phyloP scores from a whole-genome alignment of 805 yeast genomes.

The Clavispora santaluciae region DNA sequence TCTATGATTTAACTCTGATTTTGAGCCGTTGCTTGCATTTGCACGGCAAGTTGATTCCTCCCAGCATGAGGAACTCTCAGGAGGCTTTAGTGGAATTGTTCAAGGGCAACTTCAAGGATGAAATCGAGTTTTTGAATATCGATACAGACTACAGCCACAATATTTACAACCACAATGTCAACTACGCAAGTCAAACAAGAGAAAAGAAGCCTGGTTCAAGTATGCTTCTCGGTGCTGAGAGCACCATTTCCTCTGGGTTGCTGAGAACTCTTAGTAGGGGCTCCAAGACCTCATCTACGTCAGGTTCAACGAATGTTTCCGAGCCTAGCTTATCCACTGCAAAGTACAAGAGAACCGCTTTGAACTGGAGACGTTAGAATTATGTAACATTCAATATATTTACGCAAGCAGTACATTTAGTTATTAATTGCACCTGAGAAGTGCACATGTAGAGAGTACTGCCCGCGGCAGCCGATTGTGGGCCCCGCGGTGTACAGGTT shows the following conservation, averaged over 20 bases:
- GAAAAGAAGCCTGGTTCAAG: conserved; percentile 4
- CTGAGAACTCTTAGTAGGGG: conserved; percentile 18
- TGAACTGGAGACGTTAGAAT: conserved; percentile 30
- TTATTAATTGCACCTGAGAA: too few relatives aligned
- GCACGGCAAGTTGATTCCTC: conserved; percentile 62
- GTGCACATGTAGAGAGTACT: too few relatives aligned
- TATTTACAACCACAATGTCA: conserved; percentile 21
- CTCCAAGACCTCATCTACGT: conserved; percentile 12
- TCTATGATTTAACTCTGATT: conserved; percentile 63
- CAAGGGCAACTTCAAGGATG: conserved; percentile 62
- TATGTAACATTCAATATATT: too few relatives aligned
- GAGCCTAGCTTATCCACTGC: conserved; percentile 8
- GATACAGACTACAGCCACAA: conserved; percentile 28
- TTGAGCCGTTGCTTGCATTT: conserved; percentile 61
- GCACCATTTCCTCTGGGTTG: conserved; percentile 13
- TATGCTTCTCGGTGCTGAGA: neutral
- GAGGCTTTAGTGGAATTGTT: conserved; percentile 60
- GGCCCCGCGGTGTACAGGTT: neutral
- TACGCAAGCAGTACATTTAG: too few relatives aligned
- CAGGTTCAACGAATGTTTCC: conserved; percentile 9
- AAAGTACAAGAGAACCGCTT: conserved; percentile 30
- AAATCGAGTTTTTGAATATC: conserved; percentile 45
- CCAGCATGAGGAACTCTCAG: conserved; percentile 57
- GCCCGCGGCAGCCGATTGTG: neutral
- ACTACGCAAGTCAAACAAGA: conserved; percentile 10